Evolutionary conservation across 129 eudicot genomes (phyloP).

Genomic region (Pulicaria dysenterica): DNA sequence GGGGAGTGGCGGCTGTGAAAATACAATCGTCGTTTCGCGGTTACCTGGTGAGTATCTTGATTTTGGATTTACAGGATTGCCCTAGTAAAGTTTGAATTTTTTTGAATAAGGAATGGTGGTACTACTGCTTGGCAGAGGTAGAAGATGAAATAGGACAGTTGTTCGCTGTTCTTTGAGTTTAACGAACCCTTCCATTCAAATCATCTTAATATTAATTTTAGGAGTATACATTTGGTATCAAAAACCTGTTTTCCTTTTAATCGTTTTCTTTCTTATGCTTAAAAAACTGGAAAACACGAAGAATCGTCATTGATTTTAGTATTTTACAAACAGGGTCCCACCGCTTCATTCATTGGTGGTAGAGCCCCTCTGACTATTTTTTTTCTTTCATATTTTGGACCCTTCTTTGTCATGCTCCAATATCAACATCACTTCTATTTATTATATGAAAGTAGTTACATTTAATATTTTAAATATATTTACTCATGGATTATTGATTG

Average conservation of each 20-base stretch:
- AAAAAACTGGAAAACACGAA: not conserved
- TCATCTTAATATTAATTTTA: too few relatives aligned
- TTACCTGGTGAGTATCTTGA: slow-evolving; percentile 61
- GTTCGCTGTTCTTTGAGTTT: too few relatives aligned
- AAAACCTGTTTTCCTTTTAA: too few relatives aligned
- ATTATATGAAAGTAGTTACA: not conserved
- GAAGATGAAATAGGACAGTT: too few relatives aligned
- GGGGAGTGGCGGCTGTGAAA: slow-evolving; percentile 66
- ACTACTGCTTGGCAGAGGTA: not conserved
- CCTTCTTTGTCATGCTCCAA: slow-evolving; percentile 17
- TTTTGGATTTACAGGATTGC: slow-evolving; percentile 2
- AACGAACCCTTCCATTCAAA: too few relatives aligned
- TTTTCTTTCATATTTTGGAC: slow-evolving; percentile 30
- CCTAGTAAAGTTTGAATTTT: slow-evolving; percentile 17
- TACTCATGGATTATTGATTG: too few relatives aligned
- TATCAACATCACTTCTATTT: slow-evolving; percentile 1
- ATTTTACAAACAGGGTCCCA: slow-evolving; percentile 35
- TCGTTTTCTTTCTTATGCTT: not conserved
- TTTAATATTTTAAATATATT: not conserved
- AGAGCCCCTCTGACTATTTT: slow-evolving; percentile 28
- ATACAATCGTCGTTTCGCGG: slow-evolving; percentile 93
- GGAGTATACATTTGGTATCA: too few relatives aligned
- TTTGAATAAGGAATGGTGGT: not conserved
- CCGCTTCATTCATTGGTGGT: slow-evolving; percentile 40
- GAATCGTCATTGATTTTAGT: slow-evolving; percentile 29